Conservation (phyloP, 2,329 filamentous ascomycete species). For the Ceratocystis papillata region DNA sequence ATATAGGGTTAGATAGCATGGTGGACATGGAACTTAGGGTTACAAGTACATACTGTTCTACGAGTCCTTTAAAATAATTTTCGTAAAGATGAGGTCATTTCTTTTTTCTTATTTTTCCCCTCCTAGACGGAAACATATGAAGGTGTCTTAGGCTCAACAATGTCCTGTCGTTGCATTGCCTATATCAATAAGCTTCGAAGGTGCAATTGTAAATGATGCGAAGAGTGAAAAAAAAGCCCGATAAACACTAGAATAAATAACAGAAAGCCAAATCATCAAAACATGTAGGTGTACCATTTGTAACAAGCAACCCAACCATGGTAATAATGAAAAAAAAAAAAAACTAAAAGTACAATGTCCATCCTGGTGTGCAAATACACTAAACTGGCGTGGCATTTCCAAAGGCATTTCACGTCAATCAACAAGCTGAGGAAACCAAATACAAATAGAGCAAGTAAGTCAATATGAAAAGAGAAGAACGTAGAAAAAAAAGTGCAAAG, state of each 20-base stretch:
- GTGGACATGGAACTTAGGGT: neutral
- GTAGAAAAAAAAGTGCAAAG: neutral
- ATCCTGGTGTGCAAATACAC: neutral
- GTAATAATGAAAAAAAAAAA: neutral
- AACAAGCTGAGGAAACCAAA: constrained; percentile 1
- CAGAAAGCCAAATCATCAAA: too few relatives aligned
- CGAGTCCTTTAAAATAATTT: too few relatives aligned
- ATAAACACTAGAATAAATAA: too few relatives aligned
- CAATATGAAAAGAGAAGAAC: neutral
- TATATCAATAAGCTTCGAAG: too few relatives aligned
- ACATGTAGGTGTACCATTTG: too few relatives aligned
- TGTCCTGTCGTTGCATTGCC: too few relatives aligned
- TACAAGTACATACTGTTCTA: neutral
- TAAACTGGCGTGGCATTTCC: neutral
- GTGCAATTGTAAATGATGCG: too few relatives aligned
- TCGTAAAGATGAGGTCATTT: too few relatives aligned
- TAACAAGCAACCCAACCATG: neutral
- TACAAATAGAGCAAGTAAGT: neutral
- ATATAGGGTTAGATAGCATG: neutral
- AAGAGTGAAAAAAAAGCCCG: too few relatives aligned
- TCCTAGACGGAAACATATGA: too few relatives aligned
- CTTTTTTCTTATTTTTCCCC: too few relatives aligned
- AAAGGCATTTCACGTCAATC: neutral
- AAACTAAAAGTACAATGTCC: constrained; percentile 9
- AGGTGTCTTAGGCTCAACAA: too few relatives aligned